Evolutionary conservation across 106 monocot species (phyloP), one percentile per base, ranked within the genome.

Genomic region (Dioscorea dumetorum): DNA sequence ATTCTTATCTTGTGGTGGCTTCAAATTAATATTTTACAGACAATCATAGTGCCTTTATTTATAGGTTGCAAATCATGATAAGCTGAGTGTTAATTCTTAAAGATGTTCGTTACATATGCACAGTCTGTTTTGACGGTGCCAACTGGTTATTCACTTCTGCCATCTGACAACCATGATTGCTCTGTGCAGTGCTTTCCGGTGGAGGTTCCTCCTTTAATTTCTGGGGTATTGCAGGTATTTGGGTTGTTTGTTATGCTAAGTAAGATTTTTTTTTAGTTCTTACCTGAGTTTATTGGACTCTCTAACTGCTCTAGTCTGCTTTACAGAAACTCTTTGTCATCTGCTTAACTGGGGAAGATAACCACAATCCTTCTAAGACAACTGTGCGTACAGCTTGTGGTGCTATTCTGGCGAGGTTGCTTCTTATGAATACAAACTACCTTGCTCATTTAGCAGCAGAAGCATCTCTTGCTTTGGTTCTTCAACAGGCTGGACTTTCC

Each of bases 401-500:
- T 12, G 97, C 92, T 2, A 84, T 97, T 74, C 70, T 97, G 48
- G 97, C 97, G 67, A 84, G 92, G 74, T 67, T 97, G 9, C 70
- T 97, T 17, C 89, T 97, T 22, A 87, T 89, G 86, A 97, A 97
- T 69, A 89, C 86, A 31, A 90, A 81, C 70, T 97, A 80, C 77
- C 80, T 92, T 61, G 92, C 86, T 17, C 86, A 87, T 52, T 77
- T 97, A 63, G 67, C 82, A 70, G 89, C 92, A 21, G 86, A 89
- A 24, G 70, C 89, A 71, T 84, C 97, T 60, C 71, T 97, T 61
- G 24, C 22, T 48, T 8, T 70, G 19, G 77, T 68, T 24, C 86
- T 97, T 73, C 92, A 90, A 48, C 86, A 89, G 58, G 84, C 82
- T 16, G 87, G 89, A 22, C 64, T 91, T 74, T 82, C 84, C 20